Base-by-base conservation (phyloP, 345 rosid genomes). In the Pelargonium nanum region DNA sequence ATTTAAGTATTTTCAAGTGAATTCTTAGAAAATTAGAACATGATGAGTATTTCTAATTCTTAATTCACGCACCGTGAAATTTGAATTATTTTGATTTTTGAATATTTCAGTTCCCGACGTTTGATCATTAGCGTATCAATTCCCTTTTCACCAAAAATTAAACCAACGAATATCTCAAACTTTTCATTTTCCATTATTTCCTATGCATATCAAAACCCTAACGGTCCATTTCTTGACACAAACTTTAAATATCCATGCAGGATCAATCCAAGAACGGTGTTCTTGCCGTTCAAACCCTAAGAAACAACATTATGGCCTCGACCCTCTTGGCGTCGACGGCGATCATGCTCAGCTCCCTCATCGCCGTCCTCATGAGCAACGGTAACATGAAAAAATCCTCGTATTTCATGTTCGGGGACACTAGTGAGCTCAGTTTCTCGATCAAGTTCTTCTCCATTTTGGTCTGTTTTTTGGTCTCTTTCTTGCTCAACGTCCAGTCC, bases 241-340 rank as follows among this genome's bases (percentile, higher is more conserved):
- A n/a, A n/a, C n/a, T n/a, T n/a, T n/a, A n/a, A n/a, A 48, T 48
- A 7, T 55, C 24, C 1, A 4, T 20, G 57, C 70, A 90, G 93
- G 96, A 88, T 19, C 61, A 65, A 22, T 71, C 89, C 4, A 91
- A 81, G 65, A 87, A 78, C 58, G 97, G 96, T 19, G 86, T 91
- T 69, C 77, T 91, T n/a, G 87, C 96, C 19, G 97, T 91, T 56
- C 97, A 91, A 67, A 87, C 96, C 16, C 72, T 91, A 48, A 68
- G 96, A 26, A 91, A 88, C 78, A 91, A 91, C 82, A 88, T 88
- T 70, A 91, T 91, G 97, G 96, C 97, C 10, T 91, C 97, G 25
- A 91, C 96, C 24, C 73, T 91, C 7, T 71, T 91, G 65, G 97
- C 96, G 22, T 85, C 96, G 13, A 86, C 91, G 1, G 96, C 96